Evolutionary conservation across 1,139 yeast species (phyloP).

Genomic region (Lodderomyces margitis): DNA sequence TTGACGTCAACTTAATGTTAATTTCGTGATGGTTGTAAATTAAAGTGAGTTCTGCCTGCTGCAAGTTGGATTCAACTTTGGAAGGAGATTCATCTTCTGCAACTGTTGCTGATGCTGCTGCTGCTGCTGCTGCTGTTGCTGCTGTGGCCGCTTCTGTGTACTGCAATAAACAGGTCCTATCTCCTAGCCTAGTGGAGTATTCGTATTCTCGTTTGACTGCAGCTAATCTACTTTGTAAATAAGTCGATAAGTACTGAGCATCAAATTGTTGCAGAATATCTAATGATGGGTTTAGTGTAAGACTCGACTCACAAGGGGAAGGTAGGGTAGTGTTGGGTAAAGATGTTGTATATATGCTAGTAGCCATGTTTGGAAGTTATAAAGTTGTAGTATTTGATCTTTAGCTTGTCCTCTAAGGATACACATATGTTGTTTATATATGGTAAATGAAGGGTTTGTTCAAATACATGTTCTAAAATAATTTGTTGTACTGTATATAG

Average conservation of each 20-base stretch:
- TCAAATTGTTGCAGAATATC: slow-evolving; percentile 10
- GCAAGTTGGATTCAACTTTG: not conserved
- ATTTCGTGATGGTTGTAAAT: slow-evolving; percentile 13
- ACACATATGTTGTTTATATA: too few relatives aligned
- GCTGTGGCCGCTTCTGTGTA: not conserved
- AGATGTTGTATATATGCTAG: not conserved
- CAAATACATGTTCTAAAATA: too few relatives aligned
- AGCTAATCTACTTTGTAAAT: slow-evolving; percentile 10
- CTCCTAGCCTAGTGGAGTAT: not conserved
- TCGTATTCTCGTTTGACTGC: not conserved
- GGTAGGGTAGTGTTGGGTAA: slow-evolving; percentile 1
- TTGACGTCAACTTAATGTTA: slow-evolving; percentile 13
- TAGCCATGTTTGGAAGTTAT: slow-evolving; percentile 1
- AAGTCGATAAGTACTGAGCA: slow-evolving; percentile 10
- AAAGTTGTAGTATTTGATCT: too few relatives aligned
- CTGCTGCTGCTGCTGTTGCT: slow-evolving; percentile 3
- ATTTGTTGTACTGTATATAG: too few relatives aligned
- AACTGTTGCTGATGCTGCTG: not conserved
- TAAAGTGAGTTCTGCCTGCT: slow-evolving; percentile 13
- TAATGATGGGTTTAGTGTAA: slow-evolving; percentile 11
- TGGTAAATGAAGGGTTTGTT: too few relatives aligned
- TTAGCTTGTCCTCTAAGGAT: too few relatives aligned
- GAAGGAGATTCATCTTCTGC: not conserved
- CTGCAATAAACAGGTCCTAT: not conserved
- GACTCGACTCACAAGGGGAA: slow-evolving; percentile 17